Evolutionary conservation across 1,284 basidiomycete species (phyloP).

Genomic region (Somion occarium): DNA sequence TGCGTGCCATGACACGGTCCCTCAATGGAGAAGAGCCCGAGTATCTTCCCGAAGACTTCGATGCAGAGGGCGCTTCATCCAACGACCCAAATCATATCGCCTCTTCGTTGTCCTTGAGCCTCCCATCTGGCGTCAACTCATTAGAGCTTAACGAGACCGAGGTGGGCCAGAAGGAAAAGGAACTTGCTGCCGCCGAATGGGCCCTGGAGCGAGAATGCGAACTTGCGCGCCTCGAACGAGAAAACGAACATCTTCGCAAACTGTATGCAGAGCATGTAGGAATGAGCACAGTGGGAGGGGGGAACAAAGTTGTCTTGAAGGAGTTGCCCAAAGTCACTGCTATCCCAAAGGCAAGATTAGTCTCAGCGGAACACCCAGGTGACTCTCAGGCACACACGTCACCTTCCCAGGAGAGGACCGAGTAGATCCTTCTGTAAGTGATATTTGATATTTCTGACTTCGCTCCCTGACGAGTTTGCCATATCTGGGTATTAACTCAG

Average conservation of each 20-base stretch:
- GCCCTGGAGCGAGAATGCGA: constrained; percentile 86
- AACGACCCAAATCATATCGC: constrained; percentile 8
- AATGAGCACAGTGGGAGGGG: constrained; percentile 1
- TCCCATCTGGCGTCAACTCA: constrained; percentile 25
- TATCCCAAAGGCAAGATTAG: neutral
- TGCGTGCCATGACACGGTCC: constrained; percentile 72
- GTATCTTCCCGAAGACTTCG: constrained; percentile 11
- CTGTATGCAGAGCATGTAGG: constrained; percentile 38
- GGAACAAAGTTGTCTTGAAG: neutral
- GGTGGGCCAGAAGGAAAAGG: constrained; percentile 12
- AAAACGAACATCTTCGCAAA: constrained; percentile 77
- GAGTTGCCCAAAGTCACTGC: constrained; percentile 6
- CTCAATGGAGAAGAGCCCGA: constrained; percentile 67
- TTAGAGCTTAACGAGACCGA: constrained; percentile 26
- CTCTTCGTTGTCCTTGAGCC: constrained; percentile 5
- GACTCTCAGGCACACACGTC: neutral
- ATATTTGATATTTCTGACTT: neutral
- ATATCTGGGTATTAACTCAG: neutral
- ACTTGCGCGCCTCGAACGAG: constrained; percentile 75
- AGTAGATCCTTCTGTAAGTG: neutral
- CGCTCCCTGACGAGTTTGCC: neutral
- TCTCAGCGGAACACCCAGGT: neutral
- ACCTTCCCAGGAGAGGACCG: neutral
- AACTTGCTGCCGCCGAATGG: constrained; percentile 51
- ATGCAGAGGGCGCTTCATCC: constrained; percentile 3